A percentile compares a stretch with the other conserved stretches of the same genome.
These are phyloP conservation scores for Arthroderma sp. DNA, from an alignment of 2,329 filamentous ascomycete genomes.

Conservation along the genomic window DNA sequence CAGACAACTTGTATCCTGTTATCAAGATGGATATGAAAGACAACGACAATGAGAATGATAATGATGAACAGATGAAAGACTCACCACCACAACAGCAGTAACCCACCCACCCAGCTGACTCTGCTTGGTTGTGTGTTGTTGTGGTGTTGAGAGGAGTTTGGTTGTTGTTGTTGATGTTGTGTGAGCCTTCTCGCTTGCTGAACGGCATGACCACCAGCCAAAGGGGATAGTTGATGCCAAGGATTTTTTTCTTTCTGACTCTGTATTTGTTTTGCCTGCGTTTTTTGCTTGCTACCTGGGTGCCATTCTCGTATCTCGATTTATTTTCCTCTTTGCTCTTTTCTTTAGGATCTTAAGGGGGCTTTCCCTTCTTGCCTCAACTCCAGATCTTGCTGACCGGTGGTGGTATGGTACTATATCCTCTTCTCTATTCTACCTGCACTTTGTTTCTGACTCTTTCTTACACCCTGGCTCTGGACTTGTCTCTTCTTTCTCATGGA, in stretches of 20 bases:
- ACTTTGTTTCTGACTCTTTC: too few relatives aligned
- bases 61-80: constrained; percentile 24
- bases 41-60: constrained; percentile 24
- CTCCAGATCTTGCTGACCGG: too few relatives aligned
- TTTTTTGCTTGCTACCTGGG: background rate
- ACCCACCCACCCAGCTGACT: background rate
- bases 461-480: too few relatives aligned
- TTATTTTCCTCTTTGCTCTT: too few relatives aligned
- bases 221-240: constrained; percentile 13
- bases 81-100: too few relatives aligned
- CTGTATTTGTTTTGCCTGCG: background rate
- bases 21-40: constrained; percentile 12
- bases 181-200: background rate
- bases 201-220: constrained; percentile 8
- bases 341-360: too few relatives aligned
- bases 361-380: too few relatives aligned
- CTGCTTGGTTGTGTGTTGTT: background rate
- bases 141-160: background rate
- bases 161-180: background rate
- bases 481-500: too few relatives aligned
- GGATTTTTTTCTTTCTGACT: constrained; percentile 8
- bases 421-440: too few relatives aligned
- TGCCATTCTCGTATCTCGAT: too few relatives aligned
- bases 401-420: too few relatives aligned
- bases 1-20: constrained; percentile 14